phyloP scores from a whole-genome alignment of 2,329 filamentous ascomycete species.

The Huntiella abstrusa region DNA sequence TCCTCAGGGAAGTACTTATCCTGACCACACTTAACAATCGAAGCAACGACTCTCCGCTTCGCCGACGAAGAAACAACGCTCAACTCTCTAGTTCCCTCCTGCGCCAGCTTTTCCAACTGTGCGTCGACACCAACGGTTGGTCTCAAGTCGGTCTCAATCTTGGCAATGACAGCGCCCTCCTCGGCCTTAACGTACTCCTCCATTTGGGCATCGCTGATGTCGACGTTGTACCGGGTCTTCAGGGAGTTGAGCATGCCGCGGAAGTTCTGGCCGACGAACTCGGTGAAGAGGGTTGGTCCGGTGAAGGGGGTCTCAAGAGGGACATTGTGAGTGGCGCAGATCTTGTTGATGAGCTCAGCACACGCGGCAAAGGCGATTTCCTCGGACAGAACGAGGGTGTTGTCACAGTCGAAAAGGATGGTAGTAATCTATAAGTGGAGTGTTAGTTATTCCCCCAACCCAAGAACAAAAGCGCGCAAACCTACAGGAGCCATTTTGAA shows the following conservation, averaged over 20 bases:
- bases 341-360: conserved; percentile 73
- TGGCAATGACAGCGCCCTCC: conserved; percentile 67
- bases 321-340: conserved; percentile 49
- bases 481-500: conserved; percentile 10
- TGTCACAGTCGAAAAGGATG: conserved; percentile 65
- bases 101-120: conserved; percentile 44
- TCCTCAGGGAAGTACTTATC: conserved; percentile 61
- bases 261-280: conserved; percentile 91
- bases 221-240: conserved; percentile 57
- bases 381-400: conserved; percentile 86
- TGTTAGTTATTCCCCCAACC: not conserved
- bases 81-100: conserved; percentile 47
- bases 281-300: conserved; percentile 55
- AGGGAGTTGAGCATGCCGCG: conserved; percentile 72
- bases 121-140: conserved; percentile 51
- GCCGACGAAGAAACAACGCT: conserved; percentile 70
- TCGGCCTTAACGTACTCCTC: conserved; percentile 58
- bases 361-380: conserved; percentile 81
- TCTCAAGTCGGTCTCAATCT: conserved; percentile 47
- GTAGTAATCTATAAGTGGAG: conserved; percentile 33
- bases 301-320: conserved; percentile 44
- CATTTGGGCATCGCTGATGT: conserved; percentile 46
- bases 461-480: not conserved
- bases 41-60: conserved; percentile 57
- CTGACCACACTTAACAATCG: conserved; percentile 60